Percentiles rank a stretch among this genome's conserved stretches.
Evolutionary conservation across 306 rosid genomes (phyloP).

Genomic region (Oxytropis ochrocephala): DNA sequence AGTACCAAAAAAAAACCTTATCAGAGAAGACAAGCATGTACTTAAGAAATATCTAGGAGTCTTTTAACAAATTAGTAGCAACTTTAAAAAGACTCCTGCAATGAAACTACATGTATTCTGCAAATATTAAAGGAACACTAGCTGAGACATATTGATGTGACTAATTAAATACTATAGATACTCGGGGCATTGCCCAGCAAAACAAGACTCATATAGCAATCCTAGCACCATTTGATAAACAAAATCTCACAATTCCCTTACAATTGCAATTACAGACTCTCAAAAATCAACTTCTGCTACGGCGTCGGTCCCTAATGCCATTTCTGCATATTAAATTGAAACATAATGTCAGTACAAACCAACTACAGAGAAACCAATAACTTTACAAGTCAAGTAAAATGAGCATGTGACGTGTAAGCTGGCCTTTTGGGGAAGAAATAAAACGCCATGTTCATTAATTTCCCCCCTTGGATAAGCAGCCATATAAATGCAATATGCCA

Average conservation of each 20-base stretch:
- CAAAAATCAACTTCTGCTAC: conserved; percentile 77
- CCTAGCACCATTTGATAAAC: conserved; percentile 56
- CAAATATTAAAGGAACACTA: conserved; percentile 34
- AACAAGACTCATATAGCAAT: conserved; percentile 54
- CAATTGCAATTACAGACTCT: conserved; percentile 18
- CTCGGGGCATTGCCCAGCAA: conserved; percentile 64
- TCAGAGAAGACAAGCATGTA: conserved; percentile 44
- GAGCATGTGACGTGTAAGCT: neutral
- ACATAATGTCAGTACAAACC: conserved; percentile 19
- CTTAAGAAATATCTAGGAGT: conserved; percentile 46
- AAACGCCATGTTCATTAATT: too few relatives aligned
- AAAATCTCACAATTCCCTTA: conserved; percentile 47
- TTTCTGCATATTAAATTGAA: conserved; percentile 51
- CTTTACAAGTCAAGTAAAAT: neutral
- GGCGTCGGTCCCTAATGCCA: conserved; percentile 80
- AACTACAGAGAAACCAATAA: neutral
- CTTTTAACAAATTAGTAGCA: conserved; percentile 33
- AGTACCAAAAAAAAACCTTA: conserved; percentile 49
- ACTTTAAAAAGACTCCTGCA: conserved; percentile 32
- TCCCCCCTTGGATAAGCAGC: too few relatives aligned
- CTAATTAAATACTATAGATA: conserved; percentile 68
- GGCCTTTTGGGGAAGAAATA: neutral
- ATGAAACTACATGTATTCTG: conserved; percentile 40
- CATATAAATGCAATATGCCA: neutral
- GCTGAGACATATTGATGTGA: conserved; percentile 42